A percentile compares a stretch with the other conserved stretches of the same genome.
Conservation (phyloP, 495 filamentous ascomycete genomes). For the Talaromyces proteolyticus region DNA sequence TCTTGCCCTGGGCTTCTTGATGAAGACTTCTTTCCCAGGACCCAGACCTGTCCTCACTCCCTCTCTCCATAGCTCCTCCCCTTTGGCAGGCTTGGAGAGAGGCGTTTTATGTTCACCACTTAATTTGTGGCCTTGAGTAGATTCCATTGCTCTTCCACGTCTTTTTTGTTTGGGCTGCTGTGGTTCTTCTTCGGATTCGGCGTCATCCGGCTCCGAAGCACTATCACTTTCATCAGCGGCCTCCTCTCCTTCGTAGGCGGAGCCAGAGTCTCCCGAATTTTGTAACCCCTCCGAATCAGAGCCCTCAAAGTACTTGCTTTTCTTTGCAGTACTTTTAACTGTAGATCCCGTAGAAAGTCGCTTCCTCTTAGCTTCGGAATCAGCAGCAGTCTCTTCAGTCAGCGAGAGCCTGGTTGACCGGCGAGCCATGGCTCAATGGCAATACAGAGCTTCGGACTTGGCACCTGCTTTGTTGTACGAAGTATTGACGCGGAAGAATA, state of each 20-base stretch:
- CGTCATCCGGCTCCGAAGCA: constrained; percentile 22
- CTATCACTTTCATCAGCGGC: constrained; percentile 18
- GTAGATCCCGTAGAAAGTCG: constrained; percentile 6
- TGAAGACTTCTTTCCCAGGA: constrained; percentile 60
- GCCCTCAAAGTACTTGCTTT: constrained; percentile 51
- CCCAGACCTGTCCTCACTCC: constrained; percentile 51
- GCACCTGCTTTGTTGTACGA: not conserved
- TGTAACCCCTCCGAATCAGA: constrained; percentile 24
- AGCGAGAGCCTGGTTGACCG: constrained; percentile 35
- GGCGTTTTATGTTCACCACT: not conserved
- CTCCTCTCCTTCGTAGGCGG: constrained; percentile 20
- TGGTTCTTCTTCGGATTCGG: constrained; percentile 14
- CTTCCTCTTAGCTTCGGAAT: constrained; percentile 24
- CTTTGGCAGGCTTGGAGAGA: constrained; percentile 17
- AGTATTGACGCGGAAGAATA: too few relatives aligned
- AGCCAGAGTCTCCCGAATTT: constrained; percentile 19
- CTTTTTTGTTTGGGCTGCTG: constrained; percentile 12
- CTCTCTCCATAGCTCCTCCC: constrained; percentile 51
- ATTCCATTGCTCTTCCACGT: constrained; percentile 9
- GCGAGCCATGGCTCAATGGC: constrained; percentile 27
- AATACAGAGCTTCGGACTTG: not conserved
- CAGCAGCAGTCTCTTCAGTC: constrained; percentile 23
- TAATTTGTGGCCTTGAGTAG: constrained; percentile 10
- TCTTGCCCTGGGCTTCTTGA: constrained; percentile 64
- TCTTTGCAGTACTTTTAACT: constrained; percentile 44